A percentile compares a stretch with the other conserved stretches of the same genome.
These are phyloP conservation scores for Omphalotus olearius DNA, from an alignment of 1,284 basidiomycete species.

Conservation along the genomic window DNA sequence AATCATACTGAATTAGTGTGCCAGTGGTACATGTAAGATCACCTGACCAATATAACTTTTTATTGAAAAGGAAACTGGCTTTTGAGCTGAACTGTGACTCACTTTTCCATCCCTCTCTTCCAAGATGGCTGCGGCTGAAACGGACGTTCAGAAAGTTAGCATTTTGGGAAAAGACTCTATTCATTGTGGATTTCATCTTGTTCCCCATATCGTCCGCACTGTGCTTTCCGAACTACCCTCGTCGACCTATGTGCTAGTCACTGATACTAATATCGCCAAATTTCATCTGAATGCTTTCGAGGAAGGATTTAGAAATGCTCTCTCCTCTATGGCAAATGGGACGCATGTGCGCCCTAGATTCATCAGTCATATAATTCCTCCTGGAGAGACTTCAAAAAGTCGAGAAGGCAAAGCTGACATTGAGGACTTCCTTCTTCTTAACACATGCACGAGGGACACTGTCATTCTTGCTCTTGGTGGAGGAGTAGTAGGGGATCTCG, in stretches of 20 bases:
- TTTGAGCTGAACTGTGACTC: neutral
- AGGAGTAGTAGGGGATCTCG: constrained; percentile 94
- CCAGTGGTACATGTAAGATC: neutral
- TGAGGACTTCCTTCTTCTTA: constrained; percentile 89
- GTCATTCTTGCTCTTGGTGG: constrained; percentile 94
- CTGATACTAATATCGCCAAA: constrained; percentile 85
- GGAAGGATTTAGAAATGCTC: constrained; percentile 51
- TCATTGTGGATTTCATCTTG: constrained; percentile 88
- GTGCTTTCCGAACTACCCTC: constrained; percentile 74
- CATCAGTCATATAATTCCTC: constrained; percentile 77
- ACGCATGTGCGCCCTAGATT: constrained; percentile 55
- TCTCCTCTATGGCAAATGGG: constrained; percentile 20
- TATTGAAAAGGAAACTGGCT: neutral
- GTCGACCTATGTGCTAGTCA: constrained; percentile 90
- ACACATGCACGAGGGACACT: constrained; percentile 91
- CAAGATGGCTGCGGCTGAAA: constrained; percentile 18
- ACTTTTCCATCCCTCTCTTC: neutral
- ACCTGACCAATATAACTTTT: neutral
- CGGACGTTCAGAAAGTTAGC: constrained; percentile 66
- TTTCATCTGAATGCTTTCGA: constrained; percentile 73
- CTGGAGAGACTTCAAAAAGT: constrained; percentile 92
- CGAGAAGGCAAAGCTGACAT: constrained; percentile 90
- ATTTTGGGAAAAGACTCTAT: constrained; percentile 88
- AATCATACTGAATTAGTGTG: too few relatives aligned
- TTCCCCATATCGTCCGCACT: constrained; percentile 81